These are phyloP conservation scores for Boletus rufocinnamomeus DNA, from an alignment of 768 basidiomycete genomes.

Conservation along the genomic window DNA sequence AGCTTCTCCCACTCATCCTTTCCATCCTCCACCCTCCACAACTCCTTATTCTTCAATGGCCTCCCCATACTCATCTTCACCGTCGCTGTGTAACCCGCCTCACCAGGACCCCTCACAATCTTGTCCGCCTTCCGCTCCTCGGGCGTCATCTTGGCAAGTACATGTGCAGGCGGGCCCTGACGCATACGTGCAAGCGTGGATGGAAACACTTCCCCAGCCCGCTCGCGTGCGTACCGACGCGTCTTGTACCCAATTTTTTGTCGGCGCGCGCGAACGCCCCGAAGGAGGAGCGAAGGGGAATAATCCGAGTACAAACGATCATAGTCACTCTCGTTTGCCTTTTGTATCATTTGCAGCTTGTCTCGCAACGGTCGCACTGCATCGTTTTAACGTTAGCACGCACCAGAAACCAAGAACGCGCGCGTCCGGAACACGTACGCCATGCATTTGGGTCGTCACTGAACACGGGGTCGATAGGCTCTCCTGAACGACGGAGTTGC, in stretches of 20 bases:
- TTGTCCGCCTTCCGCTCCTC: slow-evolving; percentile 49
- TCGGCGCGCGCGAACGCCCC: slow-evolving; percentile 56
- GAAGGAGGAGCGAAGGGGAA: slow-evolving; percentile 48
- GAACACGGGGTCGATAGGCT: slow-evolving; percentile 30
- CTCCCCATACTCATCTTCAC: slow-evolving; percentile 60
- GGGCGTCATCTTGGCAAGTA: slow-evolving; percentile 53
- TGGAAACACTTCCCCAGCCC: slow-evolving; percentile 58
- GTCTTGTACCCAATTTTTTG: slow-evolving; percentile 68
- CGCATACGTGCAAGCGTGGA: slow-evolving; percentile 49
- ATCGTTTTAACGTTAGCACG: slow-evolving; percentile 6
- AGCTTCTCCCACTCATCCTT: slow-evolving; percentile 28
- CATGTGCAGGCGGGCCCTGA: slow-evolving; percentile 64
- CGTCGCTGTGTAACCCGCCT: slow-evolving; percentile 71
- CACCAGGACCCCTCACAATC: slow-evolving; percentile 52
- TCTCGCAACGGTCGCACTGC: slow-evolving; percentile 42
- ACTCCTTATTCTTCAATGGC: slow-evolving; percentile 41
- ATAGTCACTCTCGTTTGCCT: slow-evolving; percentile 42
- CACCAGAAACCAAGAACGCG: not conserved
- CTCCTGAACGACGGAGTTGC: slow-evolving; percentile 21
- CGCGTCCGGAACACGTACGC: slow-evolving; percentile 17
- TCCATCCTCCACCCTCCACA: slow-evolving; percentile 39
- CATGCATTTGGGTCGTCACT: slow-evolving; percentile 22
- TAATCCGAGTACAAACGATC: slow-evolving; percentile 46
- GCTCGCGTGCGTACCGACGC: slow-evolving; percentile 58
- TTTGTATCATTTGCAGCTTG: slow-evolving; percentile 33